These are phyloP conservation scores for Hordeum pubiflorum DNA, from an alignment of 202 grass and related monocot genomes.

Conservation along the genomic window DNA sequence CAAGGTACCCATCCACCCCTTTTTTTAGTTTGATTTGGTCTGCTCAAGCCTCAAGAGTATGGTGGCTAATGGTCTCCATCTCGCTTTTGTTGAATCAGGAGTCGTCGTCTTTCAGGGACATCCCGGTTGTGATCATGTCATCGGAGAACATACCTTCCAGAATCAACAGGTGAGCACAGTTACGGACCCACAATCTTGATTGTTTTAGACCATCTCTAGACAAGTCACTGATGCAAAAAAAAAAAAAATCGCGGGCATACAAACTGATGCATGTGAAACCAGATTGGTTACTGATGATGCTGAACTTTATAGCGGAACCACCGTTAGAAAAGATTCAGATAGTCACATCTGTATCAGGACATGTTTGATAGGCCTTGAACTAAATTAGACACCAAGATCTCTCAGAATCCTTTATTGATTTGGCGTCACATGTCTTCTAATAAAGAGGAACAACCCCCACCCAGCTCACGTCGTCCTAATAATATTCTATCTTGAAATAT, in stretches of 20 bases:
- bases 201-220: background rate
- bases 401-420: slow-evolving; percentile 19
- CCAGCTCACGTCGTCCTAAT: slow-evolving; percentile 3
- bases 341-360: background rate
- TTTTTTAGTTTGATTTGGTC: background rate
- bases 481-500: slow-evolving; percentile 15
- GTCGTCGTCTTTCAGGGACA: slow-evolving; percentile 64
- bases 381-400: slow-evolving; percentile 27
- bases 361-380: background rate
- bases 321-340: background rate
- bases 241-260: no score
- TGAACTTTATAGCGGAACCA: background rate
- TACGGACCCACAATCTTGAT: background rate
- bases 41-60: background rate
- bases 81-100: slow-evolving; percentile 45
- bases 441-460: slow-evolving; percentile 15
- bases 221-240: background rate
- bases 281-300: background rate
- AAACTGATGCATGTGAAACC: no score
- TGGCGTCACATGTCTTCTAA: slow-evolving; percentile 21
- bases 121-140: slow-evolving; percentile 87
- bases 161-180: slow-evolving; percentile 60
- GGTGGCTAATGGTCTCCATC: background rate
- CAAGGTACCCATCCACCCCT: slow-evolving; percentile 40
- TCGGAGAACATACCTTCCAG: slow-evolving; percentile 79